Evolutionary conservation across 1,139 yeast species (phyloP).

Genomic region (Meyerozyma smithsonii): DNA sequence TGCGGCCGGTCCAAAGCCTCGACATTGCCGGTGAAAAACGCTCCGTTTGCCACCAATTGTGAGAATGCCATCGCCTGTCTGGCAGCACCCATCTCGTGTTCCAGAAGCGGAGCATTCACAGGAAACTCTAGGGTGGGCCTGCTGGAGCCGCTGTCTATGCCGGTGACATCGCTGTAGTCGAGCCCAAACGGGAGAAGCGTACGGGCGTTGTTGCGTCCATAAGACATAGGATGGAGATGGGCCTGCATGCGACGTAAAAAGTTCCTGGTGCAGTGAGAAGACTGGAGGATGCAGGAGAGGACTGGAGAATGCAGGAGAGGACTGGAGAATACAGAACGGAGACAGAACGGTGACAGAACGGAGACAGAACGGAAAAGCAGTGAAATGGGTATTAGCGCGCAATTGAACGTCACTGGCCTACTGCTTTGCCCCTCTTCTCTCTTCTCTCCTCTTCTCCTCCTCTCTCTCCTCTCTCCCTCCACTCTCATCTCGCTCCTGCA

Average conservation of each 20-base stretch:
- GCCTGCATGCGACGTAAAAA: not conserved
- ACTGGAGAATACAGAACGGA: not conserved
- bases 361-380: too few relatives aligned
- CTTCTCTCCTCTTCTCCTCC: not conserved
- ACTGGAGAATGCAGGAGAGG: not conserved
- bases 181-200: slow-evolving; percentile 61
- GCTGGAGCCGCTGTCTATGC: slow-evolving; percentile 20
- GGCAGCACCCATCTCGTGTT: slow-evolving; percentile 55
- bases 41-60: slow-evolving; percentile 62
- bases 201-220: slow-evolving; percentile 9
- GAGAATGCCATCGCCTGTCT: slow-evolving; percentile 59
- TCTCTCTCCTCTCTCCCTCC: not conserved
- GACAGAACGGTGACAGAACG: too few relatives aligned
- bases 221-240: not conserved
- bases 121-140: slow-evolving; percentile 51
- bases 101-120: slow-evolving; percentile 57
- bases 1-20: slow-evolving; percentile 15
- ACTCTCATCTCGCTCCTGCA: not conserved
- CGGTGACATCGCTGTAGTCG: slow-evolving; percentile 54
- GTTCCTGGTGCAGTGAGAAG: not conserved
- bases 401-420: too few relatives aligned
- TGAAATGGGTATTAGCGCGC: too few relatives aligned
- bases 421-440: too few relatives aligned
- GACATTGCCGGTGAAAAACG: slow-evolving; percentile 66
- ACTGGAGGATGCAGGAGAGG: not conserved